These are phyloP conservation scores for Epichloe sp. DNA, from an alignment of 2,329 filamentous ascomycete genomes.

Conservation along the genomic window DNA sequence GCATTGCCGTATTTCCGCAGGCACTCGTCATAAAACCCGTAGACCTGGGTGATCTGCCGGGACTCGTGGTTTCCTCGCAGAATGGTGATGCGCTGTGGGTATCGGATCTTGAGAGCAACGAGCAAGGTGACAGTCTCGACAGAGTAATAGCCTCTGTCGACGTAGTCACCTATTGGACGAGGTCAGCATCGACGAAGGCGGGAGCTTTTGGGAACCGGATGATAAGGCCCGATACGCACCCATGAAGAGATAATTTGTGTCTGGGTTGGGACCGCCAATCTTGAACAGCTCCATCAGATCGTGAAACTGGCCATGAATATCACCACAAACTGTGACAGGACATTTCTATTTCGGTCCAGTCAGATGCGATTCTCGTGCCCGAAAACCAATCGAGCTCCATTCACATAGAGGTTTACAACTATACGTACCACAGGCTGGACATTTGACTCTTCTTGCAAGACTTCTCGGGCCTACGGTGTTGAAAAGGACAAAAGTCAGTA, in stretches of 20 bases:
- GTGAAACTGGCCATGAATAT: slow-evolving; percentile 98
- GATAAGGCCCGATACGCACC: slow-evolving; percentile 39
- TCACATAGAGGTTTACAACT: background rate
- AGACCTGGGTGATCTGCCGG: slow-evolving; percentile 96
- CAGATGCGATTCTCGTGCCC: slow-evolving; percentile 2
- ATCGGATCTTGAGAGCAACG: slow-evolving; percentile 93
- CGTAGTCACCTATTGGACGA: slow-evolving; percentile 68
- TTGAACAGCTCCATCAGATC: slow-evolving; percentile 99
- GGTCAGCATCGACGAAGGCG: slow-evolving; percentile 1
- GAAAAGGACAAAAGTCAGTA: slow-evolving; percentile 16
- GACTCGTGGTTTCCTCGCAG: slow-evolving; percentile 98
- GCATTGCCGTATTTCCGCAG: slow-evolving; percentile 97
- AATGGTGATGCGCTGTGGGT: slow-evolving; percentile 95
- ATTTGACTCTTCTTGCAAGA: slow-evolving; percentile 94
- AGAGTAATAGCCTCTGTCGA: slow-evolving; percentile 97
- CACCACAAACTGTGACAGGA: slow-evolving; percentile 94
- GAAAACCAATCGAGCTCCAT: background rate
- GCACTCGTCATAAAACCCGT: slow-evolving; percentile 99
- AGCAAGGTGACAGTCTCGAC: slow-evolving; percentile 96
- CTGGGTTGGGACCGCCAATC: slow-evolving; percentile 93
- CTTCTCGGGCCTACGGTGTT: slow-evolving; percentile 65
- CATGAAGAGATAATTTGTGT: slow-evolving; percentile 99
- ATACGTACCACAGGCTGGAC: slow-evolving; percentile 87
- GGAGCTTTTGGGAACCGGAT: background rate
- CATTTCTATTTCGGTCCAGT: slow-evolving; percentile 56